A percentile compares a stretch with the other conserved stretches of the same genome.
Evolutionary conservation across 768 basidiomycete species (phyloP).

Genomic region (Suillus placidus): DNA sequence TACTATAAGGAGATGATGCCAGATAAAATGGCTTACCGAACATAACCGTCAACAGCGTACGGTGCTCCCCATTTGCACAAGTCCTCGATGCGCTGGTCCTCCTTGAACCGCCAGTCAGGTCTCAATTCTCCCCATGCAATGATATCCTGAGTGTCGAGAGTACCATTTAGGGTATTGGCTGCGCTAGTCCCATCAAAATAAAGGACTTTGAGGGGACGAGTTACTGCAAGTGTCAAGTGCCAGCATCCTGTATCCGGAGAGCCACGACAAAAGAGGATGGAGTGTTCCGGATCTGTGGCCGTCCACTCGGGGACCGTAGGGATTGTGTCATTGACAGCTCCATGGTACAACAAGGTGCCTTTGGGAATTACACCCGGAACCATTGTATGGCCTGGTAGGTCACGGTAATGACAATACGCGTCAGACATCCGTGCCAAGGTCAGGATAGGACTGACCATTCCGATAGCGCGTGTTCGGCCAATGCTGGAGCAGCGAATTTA

Average conservation of each 20-base stretch:
- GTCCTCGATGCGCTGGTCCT: conserved; percentile 38
- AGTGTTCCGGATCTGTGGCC: conserved; percentile 40
- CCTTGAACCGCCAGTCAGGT: conserved; percentile 25
- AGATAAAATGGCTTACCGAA: not conserved
- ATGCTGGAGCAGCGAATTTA: conserved; percentile 39
- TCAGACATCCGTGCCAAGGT: not conserved
- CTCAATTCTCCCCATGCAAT: conserved; percentile 42
- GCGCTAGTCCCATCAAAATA: conserved; percentile 38
- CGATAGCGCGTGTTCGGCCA: conserved; percentile 52
- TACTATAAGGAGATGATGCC: not conserved
- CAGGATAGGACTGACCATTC: conserved; percentile 35
- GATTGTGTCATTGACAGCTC: conserved; percentile 19
- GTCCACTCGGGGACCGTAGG: conserved; percentile 38
- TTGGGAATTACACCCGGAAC: conserved; percentile 10
- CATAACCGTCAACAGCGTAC: conserved; percentile 45
- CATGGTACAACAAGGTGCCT: conserved; percentile 18
- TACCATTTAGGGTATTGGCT: conserved; percentile 32
- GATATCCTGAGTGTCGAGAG: conserved; percentile 48
- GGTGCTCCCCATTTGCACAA: conserved; percentile 49
- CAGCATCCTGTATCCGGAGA: conserved; percentile 17
- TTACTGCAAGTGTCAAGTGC: conserved; percentile 19
- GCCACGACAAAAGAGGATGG: conserved; percentile 39
- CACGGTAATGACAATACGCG: not conserved
- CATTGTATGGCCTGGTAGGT: conserved; percentile 8
- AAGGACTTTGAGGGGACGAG: conserved; percentile 31